These are phyloP conservation scores for Bothriochloa decipiens DNA, from an alignment of 176 grass and related monocot species.

Conservation along the genomic window DNA sequence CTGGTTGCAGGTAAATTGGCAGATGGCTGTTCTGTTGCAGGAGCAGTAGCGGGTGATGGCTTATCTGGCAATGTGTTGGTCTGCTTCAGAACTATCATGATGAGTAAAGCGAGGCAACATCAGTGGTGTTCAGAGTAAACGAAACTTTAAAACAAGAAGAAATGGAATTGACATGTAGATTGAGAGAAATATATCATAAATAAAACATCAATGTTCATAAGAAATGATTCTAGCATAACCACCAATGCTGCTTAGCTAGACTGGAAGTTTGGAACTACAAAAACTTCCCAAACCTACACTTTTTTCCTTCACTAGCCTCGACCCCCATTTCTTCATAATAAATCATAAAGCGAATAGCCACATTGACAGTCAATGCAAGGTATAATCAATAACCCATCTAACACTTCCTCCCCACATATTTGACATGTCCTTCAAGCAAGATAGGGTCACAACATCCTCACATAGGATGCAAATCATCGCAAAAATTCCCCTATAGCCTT, in stretches of 20 bases:
- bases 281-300: neutral
- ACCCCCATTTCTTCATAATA: neutral
- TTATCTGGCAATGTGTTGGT: slow-evolving; percentile 87
- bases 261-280: neutral
- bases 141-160: neutral
- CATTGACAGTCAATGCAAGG: neutral
- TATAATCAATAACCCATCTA: neutral
- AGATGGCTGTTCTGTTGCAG: slow-evolving; percentile 65
- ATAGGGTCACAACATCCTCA: neutral
- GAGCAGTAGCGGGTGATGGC: slow-evolving; percentile 40
- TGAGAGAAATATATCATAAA: slow-evolving; percentile 1
- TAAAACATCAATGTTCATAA: neutral
- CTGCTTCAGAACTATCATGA: slow-evolving; percentile 77
- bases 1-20: slow-evolving; percentile 51
- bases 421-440: neutral
- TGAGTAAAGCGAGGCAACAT: slow-evolving; percentile 34
- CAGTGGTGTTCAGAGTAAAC: slow-evolving; percentile 29
- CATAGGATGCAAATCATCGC: neutral
- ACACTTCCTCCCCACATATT: neutral
- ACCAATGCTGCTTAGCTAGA: neutral
- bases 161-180: slow-evolving; percentile 10
- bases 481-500: neutral
- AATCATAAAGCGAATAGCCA: neutral
- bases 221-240: neutral
- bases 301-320: neutral